These are phyloP conservation scores for Piper betle DNA, from an alignment of 164 flowering plant species.

Conservation along the genomic window DNA sequence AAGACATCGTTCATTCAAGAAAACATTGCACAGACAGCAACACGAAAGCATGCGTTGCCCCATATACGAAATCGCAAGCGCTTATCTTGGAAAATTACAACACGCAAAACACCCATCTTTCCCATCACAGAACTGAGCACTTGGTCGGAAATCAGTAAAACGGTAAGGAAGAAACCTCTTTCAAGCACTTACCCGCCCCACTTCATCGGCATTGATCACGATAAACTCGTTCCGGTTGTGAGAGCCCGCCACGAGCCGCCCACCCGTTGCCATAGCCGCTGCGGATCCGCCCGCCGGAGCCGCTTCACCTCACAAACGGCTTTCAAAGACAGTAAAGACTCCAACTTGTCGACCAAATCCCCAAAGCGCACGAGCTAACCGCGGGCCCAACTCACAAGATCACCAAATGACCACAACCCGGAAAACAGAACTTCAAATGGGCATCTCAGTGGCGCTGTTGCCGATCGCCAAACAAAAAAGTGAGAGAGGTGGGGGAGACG, in stretches of 20 bases:
- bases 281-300: background rate
- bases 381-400: background rate
- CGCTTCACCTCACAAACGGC: background rate
- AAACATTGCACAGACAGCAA: background rate
- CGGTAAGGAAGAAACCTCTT: background rate
- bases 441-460: background rate
- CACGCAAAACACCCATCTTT: background rate
- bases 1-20: too few relatives aligned
- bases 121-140: background rate
- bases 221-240: slow-evolving; percentile 63
- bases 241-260: slow-evolving; percentile 79
- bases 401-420: background rate
- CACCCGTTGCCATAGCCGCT: slow-evolving; percentile 39
- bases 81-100: background rate
- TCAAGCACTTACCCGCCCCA: slow-evolving; percentile 50
- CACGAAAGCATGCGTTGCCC: background rate
- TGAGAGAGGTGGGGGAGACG: background rate
- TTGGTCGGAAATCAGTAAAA: background rate
- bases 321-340: background rate
- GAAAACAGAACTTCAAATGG: background rate
- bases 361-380: too few relatives aligned
- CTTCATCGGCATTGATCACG: slow-evolving; percentile 85
- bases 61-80: background rate
- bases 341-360: background rate
- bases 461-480: background rate